Conservation (phyloP, 1,284 basidiomycete genomes). For the Coniferiporia sulphurascens region DNA sequence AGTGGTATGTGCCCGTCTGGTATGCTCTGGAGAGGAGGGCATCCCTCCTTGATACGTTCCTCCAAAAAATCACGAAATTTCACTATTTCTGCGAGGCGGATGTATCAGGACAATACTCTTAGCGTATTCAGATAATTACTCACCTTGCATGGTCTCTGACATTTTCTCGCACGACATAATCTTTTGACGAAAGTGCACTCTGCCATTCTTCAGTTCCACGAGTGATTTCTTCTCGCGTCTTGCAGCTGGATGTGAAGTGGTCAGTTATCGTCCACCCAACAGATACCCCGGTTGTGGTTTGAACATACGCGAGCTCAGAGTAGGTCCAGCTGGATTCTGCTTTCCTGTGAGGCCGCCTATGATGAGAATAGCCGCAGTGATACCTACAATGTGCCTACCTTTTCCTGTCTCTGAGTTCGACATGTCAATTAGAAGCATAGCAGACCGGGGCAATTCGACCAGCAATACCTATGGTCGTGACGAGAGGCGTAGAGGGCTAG, state of each 20-base stretch:
- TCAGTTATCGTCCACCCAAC: not conserved
- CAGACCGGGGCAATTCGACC: conserved; percentile 7
- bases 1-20: conserved; percentile 67
- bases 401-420: conserved; percentile 30
- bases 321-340: not conserved
- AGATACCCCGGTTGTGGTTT: not conserved
- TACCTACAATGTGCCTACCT: conserved; percentile 29
- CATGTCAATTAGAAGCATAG: conserved; percentile 32
- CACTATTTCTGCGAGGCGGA: conserved; percentile 53
- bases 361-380: not conserved
- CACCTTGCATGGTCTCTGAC: conserved; percentile 80
- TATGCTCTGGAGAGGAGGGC: conserved; percentile 47
- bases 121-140: conserved; percentile 21
- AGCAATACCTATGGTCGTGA: no score
- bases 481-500: not conserved
- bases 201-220: conserved; percentile 71
- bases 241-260: conserved; percentile 20
- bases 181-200: conserved; percentile 77
- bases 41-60: conserved; percentile 39
- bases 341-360: not conserved
- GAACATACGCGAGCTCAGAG: conserved; percentile 3
- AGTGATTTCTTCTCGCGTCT: conserved; percentile 38
- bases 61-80: conserved; percentile 68
- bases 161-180: conserved; percentile 67
- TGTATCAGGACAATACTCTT: not conserved